Evolutionary conservation across 768 basidiomycete genomes (phyloP), one percentile per base, ranked within the genome.

Genomic region (Scleroderma citrinum): DNA sequence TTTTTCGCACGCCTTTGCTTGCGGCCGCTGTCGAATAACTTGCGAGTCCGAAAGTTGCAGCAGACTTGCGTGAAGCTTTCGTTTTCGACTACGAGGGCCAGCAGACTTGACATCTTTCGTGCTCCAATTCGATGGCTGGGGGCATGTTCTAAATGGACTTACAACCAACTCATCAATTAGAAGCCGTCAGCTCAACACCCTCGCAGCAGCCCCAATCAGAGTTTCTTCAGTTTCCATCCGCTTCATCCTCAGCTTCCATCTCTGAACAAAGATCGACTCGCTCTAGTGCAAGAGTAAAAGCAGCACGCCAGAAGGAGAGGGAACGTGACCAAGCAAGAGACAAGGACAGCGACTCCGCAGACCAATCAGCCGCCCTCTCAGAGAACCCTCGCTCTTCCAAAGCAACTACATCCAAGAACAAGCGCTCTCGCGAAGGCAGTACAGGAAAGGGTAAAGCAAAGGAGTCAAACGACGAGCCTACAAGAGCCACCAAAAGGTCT

Each of bases 101-200:
- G 64, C 46, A 12, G 51, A 30, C 58, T 45, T 49, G 59, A 56
- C 52, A 53, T 19, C 49, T 34, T 49, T 48, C 35, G 51, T 52
- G 45, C 44, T 46, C 50, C 53, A 51, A 62, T 79, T 86, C 86
- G 82, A 90, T 90, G 87, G 87, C 87, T 83, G 82, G 80, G 81
- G 70, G 82, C 77, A 82, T 78, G 74, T 75, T 80, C 85, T 89
- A 88, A 89, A 90, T 90, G 87, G 87, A 90, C 84, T 81, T 85
- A 81, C 78, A 79, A 86, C 79, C 76, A 73, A 71, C 69, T 63
- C 71, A 86, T 75, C 74, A 76, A 62, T 77, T 77, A 76, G 80
- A 82, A 80, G 81, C 82, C 78, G 78, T 77, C 69, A 72, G 69
- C 78, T 77, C 70, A 63, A 53, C 54, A 57, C 53, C 72, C 56